Evolutionary conservation across 106 monocot genomes (phyloP).

Genomic region (Phalaenopsis aphrodite): DNA sequence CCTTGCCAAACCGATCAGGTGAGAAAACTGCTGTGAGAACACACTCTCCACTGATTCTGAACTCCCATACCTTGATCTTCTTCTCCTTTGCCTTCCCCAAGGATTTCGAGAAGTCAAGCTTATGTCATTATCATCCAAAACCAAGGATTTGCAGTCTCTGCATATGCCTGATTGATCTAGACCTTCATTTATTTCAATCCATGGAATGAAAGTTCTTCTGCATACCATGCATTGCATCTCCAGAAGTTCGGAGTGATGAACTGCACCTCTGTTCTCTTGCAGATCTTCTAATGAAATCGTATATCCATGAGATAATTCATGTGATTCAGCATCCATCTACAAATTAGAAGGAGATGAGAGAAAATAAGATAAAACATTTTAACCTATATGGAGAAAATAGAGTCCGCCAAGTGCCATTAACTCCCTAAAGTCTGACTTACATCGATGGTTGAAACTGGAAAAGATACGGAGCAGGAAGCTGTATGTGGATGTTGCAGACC

Average conservation of each 20-base stretch:
- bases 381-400: not conserved
- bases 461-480: too few species aligned
- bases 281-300: not conserved
- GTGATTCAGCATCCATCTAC: conserved; percentile 6
- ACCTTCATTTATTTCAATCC: conserved; percentile 25
- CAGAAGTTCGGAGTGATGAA: conserved; percentile 7
- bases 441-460: too few species aligned
- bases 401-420: not conserved
- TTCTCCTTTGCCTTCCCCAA: conserved; percentile 24
- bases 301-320: not conserved
- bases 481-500: too few species aligned
- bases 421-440: too few species aligned
- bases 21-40: conserved; percentile 60
- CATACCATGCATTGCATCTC: conserved; percentile 59
- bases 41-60: conserved; percentile 57
- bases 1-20: conserved; percentile 55
- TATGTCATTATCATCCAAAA: conserved; percentile 36
- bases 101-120: conserved; percentile 21
- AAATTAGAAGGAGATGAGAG: not conserved
- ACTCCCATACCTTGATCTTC: conserved; percentile 24
- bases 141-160: conserved; percentile 60
- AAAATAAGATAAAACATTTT: not conserved
- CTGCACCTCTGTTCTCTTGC: not conserved
- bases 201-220: conserved; percentile 42
- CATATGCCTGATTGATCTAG: conserved; percentile 65